Evolutionary conservation across 805 yeast species (phyloP), one percentile per base, ranked within the genome.

Genomic region (Kodamaea leandrae): DNA sequence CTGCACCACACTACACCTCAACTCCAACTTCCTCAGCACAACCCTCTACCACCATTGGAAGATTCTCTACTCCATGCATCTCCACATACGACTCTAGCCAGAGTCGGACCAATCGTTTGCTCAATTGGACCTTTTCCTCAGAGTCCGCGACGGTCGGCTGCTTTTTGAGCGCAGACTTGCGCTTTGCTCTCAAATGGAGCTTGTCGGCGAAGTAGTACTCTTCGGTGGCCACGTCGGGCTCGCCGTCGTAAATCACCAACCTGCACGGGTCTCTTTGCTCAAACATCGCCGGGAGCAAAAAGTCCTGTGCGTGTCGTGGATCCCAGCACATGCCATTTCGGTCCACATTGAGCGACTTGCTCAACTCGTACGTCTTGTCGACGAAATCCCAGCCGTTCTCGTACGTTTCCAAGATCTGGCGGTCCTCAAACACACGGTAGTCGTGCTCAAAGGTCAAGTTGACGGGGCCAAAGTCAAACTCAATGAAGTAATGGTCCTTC

Each of bases 371-470:
- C 6, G 44, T 34, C 16, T 48, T 47, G 26, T 43, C 50, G 5
- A 51, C 46, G 8, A 50, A 1, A 21, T 42, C 51, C 54, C 54
- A 51, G 7, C 54, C 52, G 35, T 49, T 51, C 30, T 39, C 36
- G 29, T 48, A 49, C 30, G 29, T 30, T 8, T 38, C 37, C 15
- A 56, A 13, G 1, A 46, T 29, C 15, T 51, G 47, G 25, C 48
- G 45, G 1, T 43, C 37, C 13, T 16, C 32, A 29, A 55, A 52
- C 2, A 45, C 17, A 4, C 39, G 40, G 38, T 42, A 64, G 55
- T 51, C 62, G 61, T 39, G 76, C 57, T 52, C 56, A 53, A 44
- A 45, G 43, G 32, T 16, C 29, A 49, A 9, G 26, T 27, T 26
- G 30, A 56, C 15, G 16, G 65, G 54, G 10, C 62, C 52, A 39